phyloP scores from a whole-genome alignment of 2,329 filamentous ascomycete genomes.

The Colletotrichum spinosum region DNA sequence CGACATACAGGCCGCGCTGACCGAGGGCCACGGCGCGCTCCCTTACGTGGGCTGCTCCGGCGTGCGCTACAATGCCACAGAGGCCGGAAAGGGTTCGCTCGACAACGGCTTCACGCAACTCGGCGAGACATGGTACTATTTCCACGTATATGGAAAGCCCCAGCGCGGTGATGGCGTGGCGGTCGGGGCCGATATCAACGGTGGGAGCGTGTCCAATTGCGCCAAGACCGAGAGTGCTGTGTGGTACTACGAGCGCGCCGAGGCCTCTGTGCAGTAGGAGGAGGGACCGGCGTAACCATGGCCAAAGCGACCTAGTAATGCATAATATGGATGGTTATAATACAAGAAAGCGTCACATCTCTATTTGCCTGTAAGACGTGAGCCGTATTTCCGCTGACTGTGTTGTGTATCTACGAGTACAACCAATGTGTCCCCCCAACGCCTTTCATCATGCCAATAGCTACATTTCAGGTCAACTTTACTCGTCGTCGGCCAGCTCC shows the following conservation, averaged over 20 bases:
- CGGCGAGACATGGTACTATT: conserved; percentile 75
- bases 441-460: conserved; percentile 34
- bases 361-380: too few relatives aligned
- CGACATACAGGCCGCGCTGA: conserved; percentile 63
- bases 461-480: conserved; percentile 32
- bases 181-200: conserved; percentile 57
- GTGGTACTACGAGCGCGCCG: conserved; percentile 64
- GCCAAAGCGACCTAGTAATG: not conserved
- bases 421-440: conserved; percentile 25
- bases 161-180: conserved; percentile 62
- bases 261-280: conserved; percentile 37
- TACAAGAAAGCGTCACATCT: too few relatives aligned
- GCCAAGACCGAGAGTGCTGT: conserved; percentile 65
- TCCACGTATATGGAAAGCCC: conserved; percentile 68
- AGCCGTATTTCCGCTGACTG: not conserved
- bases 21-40: conserved; percentile 60
- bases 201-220: conserved; percentile 64
- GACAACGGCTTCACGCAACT: conserved; percentile 70
- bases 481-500: conserved; percentile 64
- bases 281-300: not conserved
- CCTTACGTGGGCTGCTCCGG: conserved; percentile 74
- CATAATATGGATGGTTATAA: not conserved
- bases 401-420: conserved; percentile 30
- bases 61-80: conserved; percentile 70
- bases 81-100: conserved; percentile 62